Evolutionary conservation across 2,329 filamentous ascomycete genomes (phyloP), one percentile per base, ranked within the genome.

Genomic region (Pseudocercospora pini-densiflorae): DNA sequence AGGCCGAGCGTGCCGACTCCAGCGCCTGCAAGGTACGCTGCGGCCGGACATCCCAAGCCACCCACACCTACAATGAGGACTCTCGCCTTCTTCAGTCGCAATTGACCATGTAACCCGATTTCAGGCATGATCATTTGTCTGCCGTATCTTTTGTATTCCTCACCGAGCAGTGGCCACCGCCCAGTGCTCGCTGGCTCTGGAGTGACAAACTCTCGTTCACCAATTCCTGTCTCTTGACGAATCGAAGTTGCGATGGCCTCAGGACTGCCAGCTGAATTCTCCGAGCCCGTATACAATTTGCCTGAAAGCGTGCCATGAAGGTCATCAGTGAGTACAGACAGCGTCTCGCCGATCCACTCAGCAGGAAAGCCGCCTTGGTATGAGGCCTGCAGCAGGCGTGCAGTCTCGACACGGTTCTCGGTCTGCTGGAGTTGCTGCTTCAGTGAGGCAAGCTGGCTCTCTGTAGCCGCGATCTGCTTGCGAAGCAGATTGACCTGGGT

Each of bases 21-120:
- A 1, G 95, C 92, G 23, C 93, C 94, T 9, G 93, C 92, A 1
- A 99, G 87, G 76, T 99, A 99, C n/a, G 92, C 87, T 0, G 94
- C 92, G 12, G 95, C 93, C 10, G 95, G 95, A 77, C 93, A 98
- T 10, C 95, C 95, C 12, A 99, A 82, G 0, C 95, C 95, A 5
- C 95, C 95, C 1, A 92, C 90, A 10, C 95, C 95, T 24, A 99
- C 86, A 55, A 99, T 84, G 7, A 98, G 85, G 5, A 97, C 89
- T 21, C 84, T 88, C 0, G 92, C 84, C 0, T 84, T 82, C 73
- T 88, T 90, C 16, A 98, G 82, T 33, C 87, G 85, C 6, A 94
- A 82, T 79, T 98, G 94, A 0, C 92, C 92, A 78, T 89, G 83
- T 0, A 97, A 82, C 0, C 94, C 93, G 67, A 97, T 84, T 64